Evolutionary conservation across 2,329 filamentous ascomycete genomes (phyloP), one percentile per base, ranked within the genome.

Genomic region (Scolecobasidium constrictum): DNA sequence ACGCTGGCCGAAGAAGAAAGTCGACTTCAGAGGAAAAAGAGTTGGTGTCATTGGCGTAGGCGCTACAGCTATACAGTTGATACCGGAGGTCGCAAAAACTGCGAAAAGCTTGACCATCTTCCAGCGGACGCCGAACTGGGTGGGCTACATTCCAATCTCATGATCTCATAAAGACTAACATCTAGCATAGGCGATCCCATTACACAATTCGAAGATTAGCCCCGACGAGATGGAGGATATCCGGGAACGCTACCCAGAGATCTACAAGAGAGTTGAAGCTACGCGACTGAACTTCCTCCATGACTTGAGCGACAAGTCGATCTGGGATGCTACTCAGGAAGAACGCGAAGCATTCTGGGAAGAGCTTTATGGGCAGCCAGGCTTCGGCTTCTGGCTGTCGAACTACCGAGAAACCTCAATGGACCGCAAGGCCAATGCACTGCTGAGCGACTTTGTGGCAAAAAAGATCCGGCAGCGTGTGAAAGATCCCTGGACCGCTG

Each of bases 61-160:
- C 6, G 73, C 73, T 23, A 76, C 73, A 0, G 72, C 73, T 2
- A 68, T 66, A 2, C 75, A 78, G 47, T 75, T 78, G 48, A 62
- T 76, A 21, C 74, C 75, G 1, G 72, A 77, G 42, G 62, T 77
- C 23, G 66, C 68, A 2, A 70, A 71, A 36, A 59, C 65, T 3
- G 69, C 68, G 6, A 61, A 66, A 3, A 60, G 66, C 12, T 54
- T 78, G 13, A 70, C 67, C 0, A 57, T 78, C 12, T 77, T 72
- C 53, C 74, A 78, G 51, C 62, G 75, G 12, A 72, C 72, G 0
- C 71, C 75, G 0, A 77, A 77, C 49, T 78, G 73, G 73, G 56
- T 78, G 4, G 55, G 57, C 63, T 74, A 5, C 17, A 16, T 9
- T 50, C 47, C 23, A 6, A 21, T 3, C n/a, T 13, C 43, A 38